phyloP scores from a whole-genome alignment of 2,329 filamentous ascomycete genomes.

The Fusarium mundagurra region DNA sequence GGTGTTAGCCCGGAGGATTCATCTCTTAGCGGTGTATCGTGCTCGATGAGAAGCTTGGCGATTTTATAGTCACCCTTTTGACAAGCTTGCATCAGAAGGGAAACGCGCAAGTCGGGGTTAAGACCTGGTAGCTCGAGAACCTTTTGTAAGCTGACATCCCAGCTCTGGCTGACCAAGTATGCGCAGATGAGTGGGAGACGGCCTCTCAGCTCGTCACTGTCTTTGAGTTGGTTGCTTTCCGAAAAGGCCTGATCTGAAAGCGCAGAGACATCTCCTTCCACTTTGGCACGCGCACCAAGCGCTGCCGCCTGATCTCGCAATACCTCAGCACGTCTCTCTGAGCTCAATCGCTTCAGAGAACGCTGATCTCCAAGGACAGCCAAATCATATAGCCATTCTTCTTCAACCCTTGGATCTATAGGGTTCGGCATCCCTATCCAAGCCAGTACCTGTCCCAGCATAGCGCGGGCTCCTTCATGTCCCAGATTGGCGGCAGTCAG shows the following conservation, averaged over 20 bases:
- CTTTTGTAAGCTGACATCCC: neutral
- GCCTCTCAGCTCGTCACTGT: neutral
- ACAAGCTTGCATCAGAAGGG: neutral
- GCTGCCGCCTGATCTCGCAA: rapidly evolving
- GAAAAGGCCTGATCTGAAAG: neutral
- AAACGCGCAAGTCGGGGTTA: neutral
- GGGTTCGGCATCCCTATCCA: neutral
- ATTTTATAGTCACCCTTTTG: neutral
- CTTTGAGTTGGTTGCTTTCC: neutral
- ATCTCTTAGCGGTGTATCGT: neutral
- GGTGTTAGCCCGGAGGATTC: neutral
- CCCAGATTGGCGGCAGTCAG: neutral
- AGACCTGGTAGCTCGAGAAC: rapidly evolving
- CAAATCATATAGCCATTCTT: neutral
- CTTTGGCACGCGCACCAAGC: rapidly evolving
- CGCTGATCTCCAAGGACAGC: neutral
- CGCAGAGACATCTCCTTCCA: neutral
- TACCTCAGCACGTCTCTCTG: neutral
- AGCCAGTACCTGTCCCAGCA: neutral
- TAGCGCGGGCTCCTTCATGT: neutral
- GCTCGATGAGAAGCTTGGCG: neutral
- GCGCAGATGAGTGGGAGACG: rapidly evolving
- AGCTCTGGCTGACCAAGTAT: neutral
- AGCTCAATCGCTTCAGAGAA: neutral
- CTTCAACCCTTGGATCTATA: neutral